Evolutionary conservation across 768 basidiomycete species (phyloP).

Genomic region (Macrolepiota dolichaula): DNA sequence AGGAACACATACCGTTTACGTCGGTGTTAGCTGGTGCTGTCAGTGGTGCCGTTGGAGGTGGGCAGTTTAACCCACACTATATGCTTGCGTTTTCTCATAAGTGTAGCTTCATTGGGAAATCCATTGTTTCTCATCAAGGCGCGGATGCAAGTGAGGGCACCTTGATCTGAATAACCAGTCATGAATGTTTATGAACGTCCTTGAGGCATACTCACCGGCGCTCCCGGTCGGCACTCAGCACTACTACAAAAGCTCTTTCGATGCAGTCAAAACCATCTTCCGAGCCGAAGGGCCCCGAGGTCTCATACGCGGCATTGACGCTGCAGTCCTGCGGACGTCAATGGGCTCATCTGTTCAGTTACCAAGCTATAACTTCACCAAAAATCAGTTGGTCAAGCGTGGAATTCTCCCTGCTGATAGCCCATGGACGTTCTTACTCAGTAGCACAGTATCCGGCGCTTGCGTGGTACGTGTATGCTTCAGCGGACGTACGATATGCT

Average conservation of each 20-base stretch:
- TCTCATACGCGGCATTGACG: conserved; percentile 86
- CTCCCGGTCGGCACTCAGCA: conserved; percentile 95
- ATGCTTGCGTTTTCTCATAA: conserved; percentile 4
- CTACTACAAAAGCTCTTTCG: conserved; percentile 78
- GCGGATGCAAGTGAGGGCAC: conserved; percentile 79
- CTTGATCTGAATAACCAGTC: not conserved
- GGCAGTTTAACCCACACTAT: conserved; percentile 1
- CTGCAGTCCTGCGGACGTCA: conserved; percentile 88
- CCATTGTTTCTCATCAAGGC: conserved; percentile 96
- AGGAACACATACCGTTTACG: conserved; percentile 69
- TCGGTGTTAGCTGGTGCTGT: conserved; percentile 84
- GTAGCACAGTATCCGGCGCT: conserved; percentile 84
- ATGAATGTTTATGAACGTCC: not conserved
- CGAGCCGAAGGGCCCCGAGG: conserved; percentile 75
- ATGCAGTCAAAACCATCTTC: conserved; percentile 81
- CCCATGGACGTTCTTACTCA: conserved; percentile 82
- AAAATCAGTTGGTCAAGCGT: conserved; percentile 67
- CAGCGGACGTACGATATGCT: not conserved
- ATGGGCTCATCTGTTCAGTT: conserved; percentile 97
- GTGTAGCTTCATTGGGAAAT: conserved; percentile 72
- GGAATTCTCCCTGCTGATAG: conserved; percentile 74
- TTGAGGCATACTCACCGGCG: conserved; percentile 88
- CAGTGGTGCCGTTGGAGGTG: conserved; percentile 91
- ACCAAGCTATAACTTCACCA: conserved; percentile 93
- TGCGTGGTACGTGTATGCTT: conserved; percentile 72